Percentiles rank a stretch among this genome's conserved stretches.
phyloP scores from a whole-genome alignment of 345 rosid species.

The Syzygium oleosum region DNA sequence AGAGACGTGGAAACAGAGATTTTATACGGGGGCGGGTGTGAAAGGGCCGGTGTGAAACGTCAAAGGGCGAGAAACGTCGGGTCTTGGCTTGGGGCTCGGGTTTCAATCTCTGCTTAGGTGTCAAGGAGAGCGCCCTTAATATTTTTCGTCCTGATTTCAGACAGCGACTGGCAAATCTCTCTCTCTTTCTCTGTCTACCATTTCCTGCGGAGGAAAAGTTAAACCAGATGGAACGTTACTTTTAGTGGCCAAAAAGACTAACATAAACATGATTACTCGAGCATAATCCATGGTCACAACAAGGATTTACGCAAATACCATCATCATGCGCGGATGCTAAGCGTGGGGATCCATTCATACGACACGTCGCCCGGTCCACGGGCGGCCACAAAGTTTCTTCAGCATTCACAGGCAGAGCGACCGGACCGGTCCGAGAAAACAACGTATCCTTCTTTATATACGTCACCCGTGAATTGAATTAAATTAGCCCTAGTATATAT shows the following conservation, averaged over 20 bases:
- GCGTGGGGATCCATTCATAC: background rate
- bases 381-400: background rate
- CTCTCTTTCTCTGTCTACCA: background rate
- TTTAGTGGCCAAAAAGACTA: background rate
- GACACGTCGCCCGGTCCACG: background rate
- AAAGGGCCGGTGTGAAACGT: constrained; percentile 48
- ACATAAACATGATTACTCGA: background rate
- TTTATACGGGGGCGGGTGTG: constrained; percentile 21
- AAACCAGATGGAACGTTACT: background rate
- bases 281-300: background rate
- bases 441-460: background rate
- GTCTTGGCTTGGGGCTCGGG: background rate
- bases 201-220: background rate
- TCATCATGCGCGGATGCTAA: no score
- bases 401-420: background rate
- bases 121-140: constrained; percentile 10
- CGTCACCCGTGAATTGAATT: background rate
- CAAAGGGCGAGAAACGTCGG: constrained; percentile 10
- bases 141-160: constrained; percentile 27
- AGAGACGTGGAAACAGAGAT: background rate
- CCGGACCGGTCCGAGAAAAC: background rate
- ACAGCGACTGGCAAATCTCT: background rate
- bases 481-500: background rate
- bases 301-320: background rate
- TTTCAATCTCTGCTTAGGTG: constrained; percentile 11